Percentiles rank a stretch among this genome's conserved stretches.
Evolutionary conservation across 352 stramenopile genomes (phyloP).

Genomic region (Globisporangium cederbergense): DNA sequence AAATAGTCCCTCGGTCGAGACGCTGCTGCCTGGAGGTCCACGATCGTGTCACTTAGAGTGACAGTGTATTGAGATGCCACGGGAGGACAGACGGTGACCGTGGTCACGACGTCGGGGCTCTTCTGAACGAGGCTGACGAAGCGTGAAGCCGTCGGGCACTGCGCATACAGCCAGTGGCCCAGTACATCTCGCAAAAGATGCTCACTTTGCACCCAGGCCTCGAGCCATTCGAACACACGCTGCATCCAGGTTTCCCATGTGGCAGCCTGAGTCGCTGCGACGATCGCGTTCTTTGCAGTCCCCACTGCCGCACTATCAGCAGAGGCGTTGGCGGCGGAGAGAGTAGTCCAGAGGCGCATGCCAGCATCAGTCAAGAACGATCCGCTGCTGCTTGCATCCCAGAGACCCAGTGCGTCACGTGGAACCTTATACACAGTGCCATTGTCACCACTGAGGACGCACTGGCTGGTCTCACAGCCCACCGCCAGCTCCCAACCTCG

Average conservation of each 20-base stretch:
- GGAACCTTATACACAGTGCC: conserved; percentile 45
- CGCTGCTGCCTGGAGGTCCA: conserved; percentile 33
- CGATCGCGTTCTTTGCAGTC: conserved; percentile 22
- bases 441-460: conserved; percentile 29
- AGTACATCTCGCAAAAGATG: conserved; percentile 55
- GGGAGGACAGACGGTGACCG: conserved; percentile 22
- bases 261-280: conserved; percentile 18
- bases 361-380: conserved; percentile 44
- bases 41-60: conserved; percentile 29
- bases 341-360: conserved; percentile 36
- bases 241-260: conserved; percentile 63
- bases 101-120: conserved; percentile 16
- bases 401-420: conserved; percentile 37
- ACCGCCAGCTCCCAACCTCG: conserved; percentile 44
- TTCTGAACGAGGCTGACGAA: conserved; percentile 18
- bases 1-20: conserved; percentile 53
- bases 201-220: conserved; percentile 47
- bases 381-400: conserved; percentile 27
- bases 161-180: conserved; percentile 59
- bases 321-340: conserved; percentile 23
- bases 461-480: conserved; percentile 29
- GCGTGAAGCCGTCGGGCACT: conserved; percentile 38
- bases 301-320: conserved; percentile 16
- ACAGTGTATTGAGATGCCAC: conserved; percentile 23
- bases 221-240: conserved; percentile 47